Percentiles rank a stretch among this genome's conserved stretches.
These are phyloP conservation scores for Rhodotorula glutinis DNA, from an alignment of 1,284 basidiomycete species.

Conservation along the genomic window DNA sequence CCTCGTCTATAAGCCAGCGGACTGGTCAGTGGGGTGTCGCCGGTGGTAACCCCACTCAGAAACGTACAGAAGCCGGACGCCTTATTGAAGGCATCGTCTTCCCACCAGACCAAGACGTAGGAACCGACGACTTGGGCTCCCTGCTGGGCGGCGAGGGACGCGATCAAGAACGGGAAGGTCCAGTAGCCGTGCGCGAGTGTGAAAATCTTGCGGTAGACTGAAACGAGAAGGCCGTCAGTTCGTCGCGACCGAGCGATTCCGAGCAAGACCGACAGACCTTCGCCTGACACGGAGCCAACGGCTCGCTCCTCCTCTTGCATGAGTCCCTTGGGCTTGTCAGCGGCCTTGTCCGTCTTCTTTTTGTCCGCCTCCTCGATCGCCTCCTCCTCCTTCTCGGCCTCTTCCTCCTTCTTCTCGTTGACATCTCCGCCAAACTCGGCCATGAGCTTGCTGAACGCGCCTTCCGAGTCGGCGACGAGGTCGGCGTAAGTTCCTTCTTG, in stretches of 20 bases:
- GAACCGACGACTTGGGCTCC: slow-evolving; percentile 53
- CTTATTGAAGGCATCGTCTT: slow-evolving; percentile 31
- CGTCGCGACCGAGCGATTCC: not conserved
- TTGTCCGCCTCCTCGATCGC: slow-evolving; percentile 42
- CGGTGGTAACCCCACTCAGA: not conserved
- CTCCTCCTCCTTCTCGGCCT: slow-evolving; percentile 50
- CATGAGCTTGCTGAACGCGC: slow-evolving; percentile 70
- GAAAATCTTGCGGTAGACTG: slow-evolving; percentile 67
- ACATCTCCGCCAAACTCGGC: slow-evolving; percentile 62
- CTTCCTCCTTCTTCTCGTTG: slow-evolving; percentile 52
- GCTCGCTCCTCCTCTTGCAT: slow-evolving; percentile 53
- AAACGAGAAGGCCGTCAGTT: too few species aligned
- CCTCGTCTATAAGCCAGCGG: too few species aligned
- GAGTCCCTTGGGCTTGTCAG: slow-evolving; percentile 55
- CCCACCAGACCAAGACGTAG: slow-evolving; percentile 52
- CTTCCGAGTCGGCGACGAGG: slow-evolving; percentile 60
- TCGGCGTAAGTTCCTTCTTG: slow-evolving; percentile 70
- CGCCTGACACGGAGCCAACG: slow-evolving; percentile 34
- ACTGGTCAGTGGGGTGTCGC: too few species aligned
- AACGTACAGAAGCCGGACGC: slow-evolving; percentile 25
- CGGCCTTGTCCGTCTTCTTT: slow-evolving; percentile 45
- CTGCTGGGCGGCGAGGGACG: slow-evolving; percentile 64
- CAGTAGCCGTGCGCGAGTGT: slow-evolving; percentile 60
- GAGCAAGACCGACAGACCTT: not conserved
- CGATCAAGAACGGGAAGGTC: slow-evolving; percentile 60